Evolutionary conservation across 2,329 filamentous ascomycete genomes (phyloP), one percentile per base, ranked within the genome.

Genomic region (Monilinia aucupariae): DNA sequence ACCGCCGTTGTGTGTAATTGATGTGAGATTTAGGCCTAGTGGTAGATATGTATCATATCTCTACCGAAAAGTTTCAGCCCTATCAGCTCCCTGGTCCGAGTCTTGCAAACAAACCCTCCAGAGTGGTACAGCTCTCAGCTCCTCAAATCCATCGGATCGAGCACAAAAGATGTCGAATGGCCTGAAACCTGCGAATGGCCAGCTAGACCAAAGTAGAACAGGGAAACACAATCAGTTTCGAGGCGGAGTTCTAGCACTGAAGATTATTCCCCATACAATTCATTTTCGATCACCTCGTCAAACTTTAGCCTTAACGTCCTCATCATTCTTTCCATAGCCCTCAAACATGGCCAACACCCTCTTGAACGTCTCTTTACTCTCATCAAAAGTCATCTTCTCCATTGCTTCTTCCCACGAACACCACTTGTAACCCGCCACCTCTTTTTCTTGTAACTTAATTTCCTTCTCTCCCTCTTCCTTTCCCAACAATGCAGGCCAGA

Each of bases 361-460:
- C 45, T 51, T 55, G 48, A 68, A 64, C 22, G 66, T 65, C n/a
- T 49, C 53, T 56, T 51, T 64, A 8, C 48, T 55, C 43, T 68
- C 68, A 12, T 63, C 52, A 58, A 63, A 69, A 1, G 52, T 66
- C 22, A 66, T 27, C 12, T 59, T 30, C 9, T 41, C 51, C 13
- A 51, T 12, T 12, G 66, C 68, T 43, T 67, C 64, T 1, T 64
- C 62, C 65, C 65, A 66, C 51, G 41, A 27, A 58, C 62, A 59
- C 68, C 68, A 70, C 39, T 52, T 49, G 20, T 65, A 67, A 30
- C 41, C 65, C 7, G 55, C 64, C 5, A 69, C 61, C 20, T 69
- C 68, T 30, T 66, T 64, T 25, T 67, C 64, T 51, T 70, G 66
- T 1, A 69, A 1, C 47, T 48, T 59, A 0, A 70, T 12, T 37